Base-by-base conservation (phyloP, 495 filamentous ascomycete species). In the Penicillium tannophilum region DNA sequence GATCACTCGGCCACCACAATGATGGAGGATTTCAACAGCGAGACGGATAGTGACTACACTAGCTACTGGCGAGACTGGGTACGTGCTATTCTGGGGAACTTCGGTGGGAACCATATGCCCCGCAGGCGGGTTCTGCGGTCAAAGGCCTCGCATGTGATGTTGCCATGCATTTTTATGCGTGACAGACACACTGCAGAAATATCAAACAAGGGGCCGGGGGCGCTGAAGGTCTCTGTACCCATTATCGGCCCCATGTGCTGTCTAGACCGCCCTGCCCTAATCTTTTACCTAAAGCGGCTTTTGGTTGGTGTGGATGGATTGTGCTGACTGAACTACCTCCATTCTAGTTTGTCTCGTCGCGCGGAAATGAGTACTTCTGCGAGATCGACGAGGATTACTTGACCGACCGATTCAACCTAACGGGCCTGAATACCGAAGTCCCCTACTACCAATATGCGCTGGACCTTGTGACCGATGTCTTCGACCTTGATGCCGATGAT, bases 61-160 rank as follows among this genome's bases (percentile, higher is more conserved):
- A 97, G 91, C 76, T 98, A 98, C 78, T 98, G 94, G 94, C 82
- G 94, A 74, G 94, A 98, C 77, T 98, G 94, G 94, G 93, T 97
- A 80, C 74, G 90, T 88, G 24, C 17, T 33, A 36, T 46, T 20
- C 14, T n/a, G 36, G 20, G 16, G 24, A 28, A 30, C 24, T 30
- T 36, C 39, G 20, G 43, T 28, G 17, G n/a, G 30, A 19, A 56
- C 53, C 58, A 46, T 55, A 17, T 52, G 56, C 59, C 54, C 55
- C 51, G 43, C 53, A 30, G 52, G 31, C 31, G 35, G 3, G 45
- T 10, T 33, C 7, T 36, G 16, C 16, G 48, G 48, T 19, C 33
- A 20, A 36, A 24, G 31, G 26, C 7, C 31, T 52, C 4, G 50
- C 50, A 36, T 52, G 9, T 52, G 33, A 52, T 36, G 23, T 24